Base-by-base conservation (phyloP, 2,329 filamentous ascomycete species). In the Didymellaceae sp. region DNA sequence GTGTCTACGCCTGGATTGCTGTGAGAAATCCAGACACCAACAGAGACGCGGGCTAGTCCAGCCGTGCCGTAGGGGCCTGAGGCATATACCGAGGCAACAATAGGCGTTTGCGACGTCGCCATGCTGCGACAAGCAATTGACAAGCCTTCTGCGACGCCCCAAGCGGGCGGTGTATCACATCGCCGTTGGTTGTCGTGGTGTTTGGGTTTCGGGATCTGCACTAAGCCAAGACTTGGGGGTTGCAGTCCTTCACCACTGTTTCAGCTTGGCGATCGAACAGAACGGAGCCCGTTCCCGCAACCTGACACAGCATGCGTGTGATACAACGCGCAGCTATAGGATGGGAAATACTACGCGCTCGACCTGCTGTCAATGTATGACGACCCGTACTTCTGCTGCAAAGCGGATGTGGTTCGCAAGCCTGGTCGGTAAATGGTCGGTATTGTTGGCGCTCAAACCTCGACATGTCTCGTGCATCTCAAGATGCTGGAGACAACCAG, bases 251-350 rank as follows among this genome's bases (percentile, higher is more conserved):
- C 68, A 71, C 68, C 62, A 70, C 42, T 57, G 67, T 70, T 70
- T 70, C 58, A 68, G 58, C 66, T 71, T 69, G 66, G 66, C 66
- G 62, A 62, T 62, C 60, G 57, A 65, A 58, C 62, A 51, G 41
- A 50, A 61, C 47, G 43, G 49, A 41, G 45, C 41, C 37, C 49
- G 40, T 47, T 52, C 53, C 18, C 42, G 31, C 30, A 18, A 55
- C 49, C 46, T 70, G 65, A 70, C 47, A 66, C 67, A 58, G 5
- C 20, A 18, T 37, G 10, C 20, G 42, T 52, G 14, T 42, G 31
- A 42, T 24, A n/a, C 30, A 30, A 22, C 11, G n/a, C 20, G 17
- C 22, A 11, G 21, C 18, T 26, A 21, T 26, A 22, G 13, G 26
- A 11, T 31, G 22, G 21, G 22, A 9, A 9, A 16, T 17, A 25